Conservation (phyloP, 2,329 filamentous ascomycete genomes). For the Neofusicoccum parvum region DNA sequence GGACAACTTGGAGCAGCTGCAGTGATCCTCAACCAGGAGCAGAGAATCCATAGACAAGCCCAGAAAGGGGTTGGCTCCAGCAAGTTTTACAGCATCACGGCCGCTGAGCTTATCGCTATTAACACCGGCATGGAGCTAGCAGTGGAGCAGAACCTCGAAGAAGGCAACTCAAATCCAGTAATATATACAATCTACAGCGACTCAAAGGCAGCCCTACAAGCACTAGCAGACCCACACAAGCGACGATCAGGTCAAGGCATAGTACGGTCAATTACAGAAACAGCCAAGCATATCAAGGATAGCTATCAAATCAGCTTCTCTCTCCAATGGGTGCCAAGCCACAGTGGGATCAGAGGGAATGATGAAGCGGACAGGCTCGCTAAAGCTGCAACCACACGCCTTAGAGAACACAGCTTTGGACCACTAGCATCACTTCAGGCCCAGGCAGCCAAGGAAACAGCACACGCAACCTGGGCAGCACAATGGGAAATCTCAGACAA, state of each 20-base stretch:
- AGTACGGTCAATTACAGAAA: not conserved
- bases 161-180: not conserved
- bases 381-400: no score
- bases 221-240: not conserved
- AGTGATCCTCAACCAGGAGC: not conserved
- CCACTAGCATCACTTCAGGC: no score
- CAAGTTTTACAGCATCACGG: not conserved
- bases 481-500: not conserved
- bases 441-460: no score
- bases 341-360: conserved; percentile 19
- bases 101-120: not conserved
- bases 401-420: no score
- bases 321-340: conserved; percentile 23
- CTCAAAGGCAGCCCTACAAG: not conserved
- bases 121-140: not conserved
- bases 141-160: not conserved
- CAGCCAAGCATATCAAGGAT: not conserved
- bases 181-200: not conserved
- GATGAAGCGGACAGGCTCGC: conserved; percentile 10
- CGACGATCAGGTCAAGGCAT: not conserved
- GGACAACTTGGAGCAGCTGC: not conserved
- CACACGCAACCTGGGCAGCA: not conserved
- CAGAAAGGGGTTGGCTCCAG: not conserved
- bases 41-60: no score
- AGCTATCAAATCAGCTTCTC: not conserved